A percentile compares a stretch with the other conserved stretches of the same genome.
Conservation (phyloP, 2,329 filamentous ascomycete genomes). For the Cytospora leucostoma region DNA sequence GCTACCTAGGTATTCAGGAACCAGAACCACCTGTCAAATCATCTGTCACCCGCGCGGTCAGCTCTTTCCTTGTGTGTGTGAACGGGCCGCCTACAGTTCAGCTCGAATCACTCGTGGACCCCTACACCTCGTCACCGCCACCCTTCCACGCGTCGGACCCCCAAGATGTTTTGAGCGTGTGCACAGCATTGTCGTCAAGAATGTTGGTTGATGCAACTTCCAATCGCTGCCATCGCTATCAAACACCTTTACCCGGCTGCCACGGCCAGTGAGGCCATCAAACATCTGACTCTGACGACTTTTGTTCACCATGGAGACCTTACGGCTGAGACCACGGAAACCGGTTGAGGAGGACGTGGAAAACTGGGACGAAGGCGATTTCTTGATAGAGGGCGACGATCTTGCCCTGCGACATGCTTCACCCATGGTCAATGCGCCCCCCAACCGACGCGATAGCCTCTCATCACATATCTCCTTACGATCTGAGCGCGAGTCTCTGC, state of each 20-base stretch:
- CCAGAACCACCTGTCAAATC: slow-evolving; percentile 17
- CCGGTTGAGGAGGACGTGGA: slow-evolving; percentile 66
- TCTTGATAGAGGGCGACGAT: slow-evolving; percentile 69
- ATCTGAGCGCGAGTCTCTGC: slow-evolving; percentile 76
- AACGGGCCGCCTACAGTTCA: neutral
- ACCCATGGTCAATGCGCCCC: slow-evolving; percentile 44
- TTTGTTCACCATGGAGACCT: slow-evolving; percentile 50
- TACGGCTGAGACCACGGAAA: slow-evolving; percentile 54
- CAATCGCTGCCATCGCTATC: slow-evolving; percentile 13
- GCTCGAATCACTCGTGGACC: neutral
- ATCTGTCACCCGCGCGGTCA: neutral
- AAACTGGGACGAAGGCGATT: slow-evolving; percentile 78
- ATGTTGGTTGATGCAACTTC: slow-evolving; percentile 23
- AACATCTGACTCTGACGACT: slow-evolving; percentile 19
- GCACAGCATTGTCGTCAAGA: slow-evolving; percentile 15
- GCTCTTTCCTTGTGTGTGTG: slow-evolving; percentile 5
- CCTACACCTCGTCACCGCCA: slow-evolving; percentile 8
- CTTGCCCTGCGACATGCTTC: slow-evolving; percentile 59
- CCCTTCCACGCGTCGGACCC: neutral
- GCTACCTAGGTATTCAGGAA: slow-evolving; percentile 18
- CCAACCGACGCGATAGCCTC: slow-evolving; percentile 70
- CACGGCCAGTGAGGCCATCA: slow-evolving; percentile 19
- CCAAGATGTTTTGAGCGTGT: slow-evolving; percentile 21
- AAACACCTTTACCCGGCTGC: slow-evolving; percentile 8
- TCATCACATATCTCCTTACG: slow-evolving; percentile 81